Percentiles rank a stretch among this genome's conserved stretches.
Conservation (phyloP, 306 rosid species). For the Mimosa pudica region DNA sequence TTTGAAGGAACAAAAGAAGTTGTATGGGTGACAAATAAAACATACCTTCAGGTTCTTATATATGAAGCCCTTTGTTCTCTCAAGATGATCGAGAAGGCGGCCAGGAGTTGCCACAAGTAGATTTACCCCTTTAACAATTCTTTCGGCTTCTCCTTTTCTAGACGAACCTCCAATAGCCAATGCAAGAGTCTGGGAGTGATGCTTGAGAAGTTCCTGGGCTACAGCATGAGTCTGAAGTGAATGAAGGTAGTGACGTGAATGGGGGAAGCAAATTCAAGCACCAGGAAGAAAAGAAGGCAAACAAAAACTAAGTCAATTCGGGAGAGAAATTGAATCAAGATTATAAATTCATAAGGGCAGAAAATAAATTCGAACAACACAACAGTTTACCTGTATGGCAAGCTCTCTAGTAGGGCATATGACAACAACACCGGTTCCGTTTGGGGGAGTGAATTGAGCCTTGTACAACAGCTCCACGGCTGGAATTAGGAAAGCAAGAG, state of each 20-base stretch:
- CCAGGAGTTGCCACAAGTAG: constrained; percentile 93
- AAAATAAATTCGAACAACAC: neutral
- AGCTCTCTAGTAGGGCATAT: constrained; percentile 98
- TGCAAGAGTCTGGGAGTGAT: constrained; percentile 90
- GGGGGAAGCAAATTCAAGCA: constrained; percentile 6
- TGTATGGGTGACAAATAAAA: neutral
- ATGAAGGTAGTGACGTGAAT: constrained; percentile 28
- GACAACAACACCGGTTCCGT: constrained; percentile 80
- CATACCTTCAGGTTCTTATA: constrained; percentile 74
- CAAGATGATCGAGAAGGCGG: constrained; percentile 94
- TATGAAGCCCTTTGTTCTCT: constrained; percentile 80
- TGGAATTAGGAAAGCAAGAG: constrained; percentile 89
- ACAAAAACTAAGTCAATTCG: too few relatives aligned
- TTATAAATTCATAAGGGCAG: too few relatives aligned
- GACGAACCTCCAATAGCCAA: constrained; percentile 86
- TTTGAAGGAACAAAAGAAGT: neutral
- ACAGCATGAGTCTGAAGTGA: constrained; percentile 88
- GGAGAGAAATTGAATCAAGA: too few relatives aligned
- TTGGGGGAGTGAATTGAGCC: constrained; percentile 62
- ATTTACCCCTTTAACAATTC: constrained; percentile 82
- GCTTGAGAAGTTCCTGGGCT: constrained; percentile 82
- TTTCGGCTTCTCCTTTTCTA: constrained; percentile 87
- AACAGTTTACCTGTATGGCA: constrained; percentile 92
- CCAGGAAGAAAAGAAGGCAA: too few relatives aligned
- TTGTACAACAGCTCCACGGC: constrained; percentile 76